phyloP scores from a whole-genome alignment of 805 yeast species.

The Metschnikowia koreensis region DNA sequence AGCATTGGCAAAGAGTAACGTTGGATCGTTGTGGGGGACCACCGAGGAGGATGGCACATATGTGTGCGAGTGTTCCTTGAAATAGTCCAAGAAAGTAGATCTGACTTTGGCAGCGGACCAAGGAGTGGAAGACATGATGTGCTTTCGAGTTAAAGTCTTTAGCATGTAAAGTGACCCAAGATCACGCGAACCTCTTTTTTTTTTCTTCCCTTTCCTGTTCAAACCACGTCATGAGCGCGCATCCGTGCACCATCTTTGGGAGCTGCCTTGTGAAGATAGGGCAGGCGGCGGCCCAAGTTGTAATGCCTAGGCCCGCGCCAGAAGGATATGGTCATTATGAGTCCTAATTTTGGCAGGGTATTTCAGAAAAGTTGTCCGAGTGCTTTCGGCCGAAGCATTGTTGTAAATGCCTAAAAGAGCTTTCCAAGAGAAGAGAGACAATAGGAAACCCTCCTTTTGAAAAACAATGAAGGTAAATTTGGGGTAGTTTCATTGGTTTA shows the following conservation, averaged over 20 bases:
- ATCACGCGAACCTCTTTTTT: constrained; percentile 7
- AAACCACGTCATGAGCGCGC: constrained; percentile 4
- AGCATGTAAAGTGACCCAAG: constrained; percentile 13
- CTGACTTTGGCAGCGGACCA: constrained; percentile 63
- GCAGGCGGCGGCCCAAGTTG: too few relatives aligned
- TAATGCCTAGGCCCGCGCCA: too few relatives aligned
- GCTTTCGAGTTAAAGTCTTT: constrained; percentile 18
- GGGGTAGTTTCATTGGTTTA: not conserved
- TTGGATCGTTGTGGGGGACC: constrained; percentile 97
- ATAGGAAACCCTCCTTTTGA: not conserved
- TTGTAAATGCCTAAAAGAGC: not conserved
- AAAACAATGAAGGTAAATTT: not conserved
- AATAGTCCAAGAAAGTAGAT: constrained; percentile 79
- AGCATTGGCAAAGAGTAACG: constrained; percentile 93
- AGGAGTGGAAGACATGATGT: constrained; percentile 15
- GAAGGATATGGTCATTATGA: not conserved
- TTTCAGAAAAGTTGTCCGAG: not conserved
- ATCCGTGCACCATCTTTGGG: constrained; percentile 7
- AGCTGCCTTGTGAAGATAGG: too few relatives aligned
- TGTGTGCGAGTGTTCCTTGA: constrained; percentile 65
- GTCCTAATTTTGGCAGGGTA: not conserved
- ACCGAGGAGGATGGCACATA: constrained; percentile 93
- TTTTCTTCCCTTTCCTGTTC: constrained; percentile 2
- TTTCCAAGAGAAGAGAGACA: not conserved
- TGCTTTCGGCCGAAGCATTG: not conserved